Evolutionary conservation across 371 early-diverging fungal genomes (phyloP).

Genomic region (Pancytospora philotis): DNA sequence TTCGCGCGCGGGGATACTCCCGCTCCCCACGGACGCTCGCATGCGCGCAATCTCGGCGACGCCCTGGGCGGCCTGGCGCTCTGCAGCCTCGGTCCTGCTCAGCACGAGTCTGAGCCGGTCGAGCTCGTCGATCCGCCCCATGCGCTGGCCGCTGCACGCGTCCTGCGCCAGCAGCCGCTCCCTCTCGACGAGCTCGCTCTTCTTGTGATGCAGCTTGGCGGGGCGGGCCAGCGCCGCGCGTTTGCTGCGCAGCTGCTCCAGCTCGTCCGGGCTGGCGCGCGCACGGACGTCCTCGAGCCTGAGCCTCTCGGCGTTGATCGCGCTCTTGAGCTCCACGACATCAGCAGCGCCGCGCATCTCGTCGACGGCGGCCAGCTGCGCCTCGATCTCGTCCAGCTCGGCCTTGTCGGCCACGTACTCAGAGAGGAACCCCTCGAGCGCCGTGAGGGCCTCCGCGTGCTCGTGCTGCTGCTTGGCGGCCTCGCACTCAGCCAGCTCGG

Average conservation of each 20-base stretch:
- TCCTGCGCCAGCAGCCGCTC: slow-evolving; percentile 40
- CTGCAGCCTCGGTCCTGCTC: slow-evolving; percentile 1
- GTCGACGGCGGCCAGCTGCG: slow-evolving; percentile 18
- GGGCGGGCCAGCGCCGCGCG: slow-evolving; percentile 9
- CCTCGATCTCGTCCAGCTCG: slow-evolving; percentile 17
- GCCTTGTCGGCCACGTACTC: slow-evolving; percentile 12
- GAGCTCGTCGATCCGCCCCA: slow-evolving; percentile 27
- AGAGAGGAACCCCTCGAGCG: background rate
- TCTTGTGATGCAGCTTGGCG: slow-evolving; percentile 34
- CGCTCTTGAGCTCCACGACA: slow-evolving; percentile 34
- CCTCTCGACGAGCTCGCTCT: slow-evolving; percentile 59
- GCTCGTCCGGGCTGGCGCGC: slow-evolving; percentile 36
- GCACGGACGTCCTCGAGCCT: slow-evolving; percentile 29
- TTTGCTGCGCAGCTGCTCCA: slow-evolving; percentile 43
- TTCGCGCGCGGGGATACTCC: too few species aligned
- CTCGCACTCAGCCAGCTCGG: slow-evolving; percentile 23
- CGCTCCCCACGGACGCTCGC: too few species aligned
- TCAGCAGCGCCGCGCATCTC: slow-evolving; percentile 29
- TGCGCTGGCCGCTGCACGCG: background rate
- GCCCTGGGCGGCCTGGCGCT: slow-evolving; percentile 19
- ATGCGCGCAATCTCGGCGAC: too few species aligned
- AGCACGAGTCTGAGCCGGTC: slow-evolving; percentile 17
- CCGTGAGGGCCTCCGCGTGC: slow-evolving; percentile 9
- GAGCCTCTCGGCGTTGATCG: slow-evolving; percentile 39
- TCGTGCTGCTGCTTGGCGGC: background rate